A percentile compares a stretch with the other conserved stretches of the same genome.
Conservation (phyloP, 2,329 filamentous ascomycete species). For the Chrysosporium queenslandicum region DNA sequence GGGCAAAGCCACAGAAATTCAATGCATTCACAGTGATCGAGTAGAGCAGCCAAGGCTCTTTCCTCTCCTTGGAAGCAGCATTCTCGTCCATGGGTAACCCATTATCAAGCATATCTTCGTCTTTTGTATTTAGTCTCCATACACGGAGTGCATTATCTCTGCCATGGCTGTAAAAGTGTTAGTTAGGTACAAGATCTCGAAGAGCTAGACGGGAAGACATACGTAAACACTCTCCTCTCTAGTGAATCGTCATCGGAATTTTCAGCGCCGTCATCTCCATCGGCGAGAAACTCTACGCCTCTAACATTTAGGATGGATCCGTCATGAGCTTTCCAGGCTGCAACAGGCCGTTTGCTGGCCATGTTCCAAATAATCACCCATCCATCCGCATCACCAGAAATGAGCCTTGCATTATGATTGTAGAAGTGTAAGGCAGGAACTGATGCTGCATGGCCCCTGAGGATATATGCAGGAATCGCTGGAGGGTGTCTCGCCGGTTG, state of each 20-base stretch:
- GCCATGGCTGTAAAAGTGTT: conserved; percentile 56
- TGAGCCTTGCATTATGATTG: conserved; percentile 60
- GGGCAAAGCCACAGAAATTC: conserved; percentile 84
- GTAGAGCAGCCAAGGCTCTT: conserved; percentile 75
- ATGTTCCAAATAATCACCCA: conserved; percentile 82
- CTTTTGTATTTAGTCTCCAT: conserved; percentile 67
- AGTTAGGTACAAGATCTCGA: conserved; percentile 6
- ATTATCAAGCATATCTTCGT: conserved; percentile 47
- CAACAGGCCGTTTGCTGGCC: conserved; percentile 65
- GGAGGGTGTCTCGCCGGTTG: conserved; percentile 28
- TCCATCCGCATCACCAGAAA: conserved; percentile 82
- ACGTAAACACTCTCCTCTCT: conserved; percentile 71
- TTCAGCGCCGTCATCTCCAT: conserved; percentile 5
- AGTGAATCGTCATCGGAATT: not conserved
- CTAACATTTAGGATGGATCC: conserved; percentile 65
- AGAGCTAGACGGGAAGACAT: conserved; percentile 28
- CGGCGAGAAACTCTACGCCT: conserved; percentile 52
- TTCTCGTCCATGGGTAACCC: conserved; percentile 59
- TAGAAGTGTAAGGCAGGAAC: conserved; percentile 70
- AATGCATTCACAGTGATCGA: conserved; percentile 79
- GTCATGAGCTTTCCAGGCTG: conserved; percentile 78
- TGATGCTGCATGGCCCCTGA: conserved; percentile 74
- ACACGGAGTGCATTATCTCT: conserved; percentile 77
- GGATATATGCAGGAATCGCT: conserved; percentile 55
- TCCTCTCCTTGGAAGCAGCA: conserved; percentile 32